Conservation (phyloP, 306 rosid species). For the Vigna hirtella region DNA sequence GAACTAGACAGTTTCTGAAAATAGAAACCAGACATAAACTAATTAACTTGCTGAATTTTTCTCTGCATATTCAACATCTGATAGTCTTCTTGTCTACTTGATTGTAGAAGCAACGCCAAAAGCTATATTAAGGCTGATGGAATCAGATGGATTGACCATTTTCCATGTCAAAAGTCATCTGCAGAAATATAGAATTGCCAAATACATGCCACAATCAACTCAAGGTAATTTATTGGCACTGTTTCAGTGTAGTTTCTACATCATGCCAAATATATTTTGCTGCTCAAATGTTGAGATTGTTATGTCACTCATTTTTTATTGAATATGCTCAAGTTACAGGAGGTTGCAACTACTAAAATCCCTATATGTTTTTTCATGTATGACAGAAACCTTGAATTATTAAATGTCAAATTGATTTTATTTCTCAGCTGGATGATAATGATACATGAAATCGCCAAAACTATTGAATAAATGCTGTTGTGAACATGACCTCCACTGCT, state of each 20-base stretch:
- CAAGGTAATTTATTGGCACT: conserved; percentile 59
- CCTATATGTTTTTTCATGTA: neutral
- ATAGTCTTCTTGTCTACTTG: conserved; percentile 19
- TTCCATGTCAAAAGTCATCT: conserved; percentile 92
- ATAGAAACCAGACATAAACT: neutral
- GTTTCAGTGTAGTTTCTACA: conserved; percentile 2
- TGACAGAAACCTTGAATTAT: neutral
- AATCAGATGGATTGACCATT: conserved; percentile 78
- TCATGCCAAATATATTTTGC: conserved; percentile 26
- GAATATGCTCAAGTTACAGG: neutral
- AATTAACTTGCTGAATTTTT: conserved; percentile 36
- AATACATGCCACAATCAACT: conserved; percentile 72
- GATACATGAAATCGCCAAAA: neutral
- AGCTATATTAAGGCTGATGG: conserved; percentile 81
- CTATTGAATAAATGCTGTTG: neutral
- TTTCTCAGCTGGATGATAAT: neutral
- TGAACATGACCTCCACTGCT: neutral
- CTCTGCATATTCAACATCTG: conserved; percentile 22
- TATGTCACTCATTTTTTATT: too few species aligned
- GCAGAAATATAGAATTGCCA: conserved; percentile 95
- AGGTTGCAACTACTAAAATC: too few species aligned
- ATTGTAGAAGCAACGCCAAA: conserved; percentile 91
- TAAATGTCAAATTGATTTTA: neutral
- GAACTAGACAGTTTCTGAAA: neutral
- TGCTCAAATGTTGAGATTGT: neutral